Evolutionary conservation across 306 rosid genomes (phyloP), one percentile per base, ranked within the genome.

Genomic region (Vigna radiata): DNA sequence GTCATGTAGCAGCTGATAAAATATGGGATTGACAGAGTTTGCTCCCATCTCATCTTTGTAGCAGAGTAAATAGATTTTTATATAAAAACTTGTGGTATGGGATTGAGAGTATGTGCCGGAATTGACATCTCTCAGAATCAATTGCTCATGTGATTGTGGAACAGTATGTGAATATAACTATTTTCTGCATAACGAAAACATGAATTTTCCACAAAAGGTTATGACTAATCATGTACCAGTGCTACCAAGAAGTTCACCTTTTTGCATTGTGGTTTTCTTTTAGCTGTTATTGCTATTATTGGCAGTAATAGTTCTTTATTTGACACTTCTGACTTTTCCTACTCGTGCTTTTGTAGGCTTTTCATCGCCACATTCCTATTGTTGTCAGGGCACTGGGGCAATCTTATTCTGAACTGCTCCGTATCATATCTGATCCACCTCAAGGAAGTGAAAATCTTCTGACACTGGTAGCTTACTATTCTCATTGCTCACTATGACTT

Each of bases 361-460:
- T 95, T 85, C 97, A 92, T 68, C 97, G 97, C 63, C 94, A 95
- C 75, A 87, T 92, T 50, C 99, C 97, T 60, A 88, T 90, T 80
- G 94, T 95, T 71, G 70, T 92, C 78, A 90, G 97, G 88, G 90
- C 97, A 47, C 84, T 95, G 47, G 97, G 99, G 61, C 92, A 96
- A 73, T 89, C 99, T 43, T 86, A 86, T 86, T 72, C 92, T 61
- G 97, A 95, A 46, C 80, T 95, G 86, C 97, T 95, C 33, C 85
- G 73, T 41, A 88, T 95, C 83, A 85, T 95, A 77, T 91, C 99
- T 39, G 92, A 95, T 88, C 99, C 99, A n/a, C 99, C 99, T 15
- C 89, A 88, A 88, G 98, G 97, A 84, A 92, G 99, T 86, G 99
- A 95, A 88, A 89, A 86, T 84, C 99, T 95, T 73, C 84, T 95